Base-by-base conservation (phyloP, 495 filamentous ascomycete genomes). In the Elasticomyces elasticus region DNA sequence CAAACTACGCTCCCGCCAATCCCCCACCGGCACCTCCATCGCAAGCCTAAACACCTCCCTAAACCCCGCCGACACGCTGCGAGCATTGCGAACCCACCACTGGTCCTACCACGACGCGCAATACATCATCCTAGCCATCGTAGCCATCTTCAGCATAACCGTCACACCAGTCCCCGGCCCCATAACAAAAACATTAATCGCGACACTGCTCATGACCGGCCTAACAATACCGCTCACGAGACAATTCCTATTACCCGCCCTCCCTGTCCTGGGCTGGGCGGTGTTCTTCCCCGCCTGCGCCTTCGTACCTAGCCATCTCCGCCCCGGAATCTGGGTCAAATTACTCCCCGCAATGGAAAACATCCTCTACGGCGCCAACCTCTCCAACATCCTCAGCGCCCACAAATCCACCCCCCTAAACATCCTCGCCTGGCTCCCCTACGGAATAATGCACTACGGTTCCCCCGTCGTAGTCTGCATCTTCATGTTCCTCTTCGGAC, bases 271-370 rank as follows among this genome's bases (percentile, higher is more conserved):
- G 62, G 81, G 78, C 7, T 97, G 88, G 80, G 72, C 95, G 17
- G 67, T 95, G 20, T 85, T 94, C 56, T 95, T 94, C 71, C 94
- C 89, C 63, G 76, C 84, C 33, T 92, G 85, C 78, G 82, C 87
- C 86, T 96, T 94, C 69, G 84, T 96, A 58, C 85, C 87, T 10
- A 76, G 79, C 52, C 85, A 88, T 62, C 89, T 85, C 70, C 79
- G 91, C 37, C 88, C 88, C 43, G 84, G 85, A 40, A 95, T 97
- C 60, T 95, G 89, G 85, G 91, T 95, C 53, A 85, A 87, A 54
- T 87, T 97, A 20, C 76, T 97, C 12, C 91, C 91, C 2, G 86
- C 91, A n/a, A 78, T 97, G 56, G 91, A 97, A 67, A 95, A 97
- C 69, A 92, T 97, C 51, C 74, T 97, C 46, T 97, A 97, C 66